These are phyloP conservation scores for Citrus sp. DNA, from an alignment of 345 rosid genomes.

Conservation along the genomic window DNA sequence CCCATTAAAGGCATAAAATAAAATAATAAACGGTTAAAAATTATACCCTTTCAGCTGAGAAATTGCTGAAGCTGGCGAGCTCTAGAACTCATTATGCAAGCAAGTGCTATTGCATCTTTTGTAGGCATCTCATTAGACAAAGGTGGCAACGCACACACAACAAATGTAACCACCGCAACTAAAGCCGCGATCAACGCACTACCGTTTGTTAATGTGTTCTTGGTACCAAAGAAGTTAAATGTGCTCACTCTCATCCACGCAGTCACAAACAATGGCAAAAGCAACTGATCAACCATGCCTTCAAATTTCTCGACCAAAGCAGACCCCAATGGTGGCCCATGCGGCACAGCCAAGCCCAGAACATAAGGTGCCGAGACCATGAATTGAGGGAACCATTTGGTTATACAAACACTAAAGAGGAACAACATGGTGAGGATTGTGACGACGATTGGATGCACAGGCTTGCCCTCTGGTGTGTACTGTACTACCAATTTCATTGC, in stretches of 20 bases:
- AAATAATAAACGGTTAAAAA: too few relatives aligned
- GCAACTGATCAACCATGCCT: neutral
- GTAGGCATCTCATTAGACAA: neutral
- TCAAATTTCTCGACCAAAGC: conserved; percentile 24
- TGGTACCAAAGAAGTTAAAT: neutral
- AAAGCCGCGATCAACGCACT: neutral
- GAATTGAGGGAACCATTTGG: neutral
- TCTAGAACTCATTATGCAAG: neutral
- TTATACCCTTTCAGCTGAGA: too few relatives aligned
- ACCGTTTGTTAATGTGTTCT: neutral
- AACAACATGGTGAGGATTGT: neutral
- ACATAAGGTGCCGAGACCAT: neutral
- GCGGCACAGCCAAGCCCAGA: conserved; percentile 18
- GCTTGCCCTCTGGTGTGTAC: neutral
- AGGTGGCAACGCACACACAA: neutral
- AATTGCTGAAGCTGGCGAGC: neutral
- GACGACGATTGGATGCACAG: neutral
- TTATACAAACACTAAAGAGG: neutral
- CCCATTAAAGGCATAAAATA: too few relatives aligned
- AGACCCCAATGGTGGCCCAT: conserved; percentile 31
- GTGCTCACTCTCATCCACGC: conserved; percentile 11
- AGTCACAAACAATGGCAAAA: conserved; percentile 15
- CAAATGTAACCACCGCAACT: neutral
- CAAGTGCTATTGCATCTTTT: neutral
- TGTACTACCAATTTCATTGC: neutral